Evolutionary conservation across 257 asterid genomes (phyloP).

Genomic region (Datura wrightii): DNA sequence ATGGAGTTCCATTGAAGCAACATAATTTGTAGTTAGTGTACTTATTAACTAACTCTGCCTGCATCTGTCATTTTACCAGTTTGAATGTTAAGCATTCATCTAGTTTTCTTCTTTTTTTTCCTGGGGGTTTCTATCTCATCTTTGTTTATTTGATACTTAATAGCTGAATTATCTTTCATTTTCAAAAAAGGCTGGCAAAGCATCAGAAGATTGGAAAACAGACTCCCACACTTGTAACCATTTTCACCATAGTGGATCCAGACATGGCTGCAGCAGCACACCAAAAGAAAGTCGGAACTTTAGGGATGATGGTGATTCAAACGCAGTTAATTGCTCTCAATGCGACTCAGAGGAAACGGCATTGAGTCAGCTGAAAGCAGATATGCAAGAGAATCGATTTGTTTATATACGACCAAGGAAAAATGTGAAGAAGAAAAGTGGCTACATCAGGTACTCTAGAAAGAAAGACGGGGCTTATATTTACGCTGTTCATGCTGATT

Average conservation of each 20-base stretch:
- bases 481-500: constrained; percentile 85
- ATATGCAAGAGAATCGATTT: constrained; percentile 73
- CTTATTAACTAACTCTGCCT: not conserved
- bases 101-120: not conserved
- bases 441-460: constrained; percentile 58
- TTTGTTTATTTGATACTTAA: not conserved
- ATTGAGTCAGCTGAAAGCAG: constrained; percentile 58
- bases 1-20: not conserved
- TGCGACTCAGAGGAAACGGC: constrained; percentile 41
- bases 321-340: not conserved
- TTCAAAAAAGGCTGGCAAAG: not conserved
- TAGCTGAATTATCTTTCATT: not conserved
- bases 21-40: not conserved
- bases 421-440: constrained; percentile 41
- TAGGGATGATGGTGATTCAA: constrained; percentile 16
- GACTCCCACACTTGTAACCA: not conserved
- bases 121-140: not conserved
- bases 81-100: not conserved
- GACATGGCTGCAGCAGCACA: not conserved
- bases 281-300: not conserved
- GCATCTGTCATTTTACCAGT: not conserved
- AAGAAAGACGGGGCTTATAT: constrained; percentile 51
- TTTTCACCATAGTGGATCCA: not conserved
- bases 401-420: constrained; percentile 66
- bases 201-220: constrained; percentile 15